Base-by-base conservation (phyloP, 116 monocot species). In the Posidonia oceanica region DNA sequence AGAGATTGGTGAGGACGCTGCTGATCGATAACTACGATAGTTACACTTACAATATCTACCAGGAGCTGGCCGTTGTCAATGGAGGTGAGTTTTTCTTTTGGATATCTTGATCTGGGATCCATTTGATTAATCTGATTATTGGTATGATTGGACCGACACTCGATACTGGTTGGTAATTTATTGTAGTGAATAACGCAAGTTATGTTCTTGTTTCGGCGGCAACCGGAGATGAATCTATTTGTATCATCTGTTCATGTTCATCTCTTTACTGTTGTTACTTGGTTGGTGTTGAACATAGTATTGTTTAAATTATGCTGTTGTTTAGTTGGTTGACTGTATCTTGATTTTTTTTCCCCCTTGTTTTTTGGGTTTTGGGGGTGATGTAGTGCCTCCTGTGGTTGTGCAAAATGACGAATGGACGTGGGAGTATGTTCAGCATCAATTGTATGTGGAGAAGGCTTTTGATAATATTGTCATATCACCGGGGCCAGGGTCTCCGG, bases 391-490 rank as follows among this genome's bases (percentile, higher is more conserved):
- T 39, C 97, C 97, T 55, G 85, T 89, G 68, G 97, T 97, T 57
- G 74, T 92, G 62, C 80, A 63, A 66, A 97, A 97, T 77, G 89
- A 97, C 63, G 96, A 97, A 76, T 91, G 88, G 96, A 83, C 96
- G 16, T 87, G 85, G 86, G 83, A 89, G 13, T 72, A 80, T 60
- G 42, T 80, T 61, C 63, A 38, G 29, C 64, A 79, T 39, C 76
- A 72, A 7, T 54, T 97, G 67, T 89, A 85, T 54, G 82, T 82
- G 59, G 85, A 85, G 57, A 80, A 75, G 63, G 79, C 83, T 67
- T 91, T 97, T 77, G 96, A 97, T 77, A 97, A 97, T 70, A 89
- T 97, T 63, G 89, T 97, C 71, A 97, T 97, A 70, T 97, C 96
- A 23, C 96, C 96, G 54, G 96, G 96, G 21, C 96, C 96, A 44